These are phyloP conservation scores for Rubia tinctorum DNA, from an alignment of 305 asterid species.

Conservation along the genomic window DNA sequence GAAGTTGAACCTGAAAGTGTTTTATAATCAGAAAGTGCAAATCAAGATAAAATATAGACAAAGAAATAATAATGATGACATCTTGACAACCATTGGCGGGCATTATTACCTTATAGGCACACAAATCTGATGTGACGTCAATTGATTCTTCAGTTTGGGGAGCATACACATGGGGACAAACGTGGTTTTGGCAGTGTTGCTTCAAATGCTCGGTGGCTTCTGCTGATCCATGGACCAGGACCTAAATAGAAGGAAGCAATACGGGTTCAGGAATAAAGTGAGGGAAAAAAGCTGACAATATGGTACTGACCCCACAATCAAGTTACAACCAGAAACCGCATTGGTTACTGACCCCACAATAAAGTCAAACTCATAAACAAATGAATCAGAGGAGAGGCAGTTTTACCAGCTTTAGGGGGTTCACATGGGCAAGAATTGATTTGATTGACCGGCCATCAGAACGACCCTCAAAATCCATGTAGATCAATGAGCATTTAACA, in stretches of 20 bases:
- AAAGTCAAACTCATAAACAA: slow-evolving; percentile 7
- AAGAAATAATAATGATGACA: slow-evolving; percentile 2
- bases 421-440: slow-evolving; percentile 87
- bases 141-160: slow-evolving; percentile 92
- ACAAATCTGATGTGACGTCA: slow-evolving; percentile 97
- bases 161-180: slow-evolving; percentile 90
- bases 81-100: slow-evolving; percentile 15
- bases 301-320: too few relatives aligned
- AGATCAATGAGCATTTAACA: slow-evolving; percentile 81
- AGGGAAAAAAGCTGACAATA: neutral
- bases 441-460: slow-evolving; percentile 95
- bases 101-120: slow-evolving; percentile 81
- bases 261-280: neutral
- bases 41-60: slow-evolving; percentile 2
- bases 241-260: slow-evolving; percentile 42
- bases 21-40: slow-evolving; percentile 17
- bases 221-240: slow-evolving; percentile 97
- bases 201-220: slow-evolving; percentile 98
- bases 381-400: slow-evolving; percentile 20
- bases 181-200: slow-evolving; percentile 83
- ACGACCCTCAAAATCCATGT: slow-evolving; percentile 97
- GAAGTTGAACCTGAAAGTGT: slow-evolving; percentile 76
- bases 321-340: neutral
- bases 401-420: slow-evolving; percentile 89
- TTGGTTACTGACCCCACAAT: neutral